Percentiles rank a stretch among this genome's conserved stretches.
Evolutionary conservation across 257 asterid species (phyloP).

Genomic region (Gardenia jasminoides): DNA sequence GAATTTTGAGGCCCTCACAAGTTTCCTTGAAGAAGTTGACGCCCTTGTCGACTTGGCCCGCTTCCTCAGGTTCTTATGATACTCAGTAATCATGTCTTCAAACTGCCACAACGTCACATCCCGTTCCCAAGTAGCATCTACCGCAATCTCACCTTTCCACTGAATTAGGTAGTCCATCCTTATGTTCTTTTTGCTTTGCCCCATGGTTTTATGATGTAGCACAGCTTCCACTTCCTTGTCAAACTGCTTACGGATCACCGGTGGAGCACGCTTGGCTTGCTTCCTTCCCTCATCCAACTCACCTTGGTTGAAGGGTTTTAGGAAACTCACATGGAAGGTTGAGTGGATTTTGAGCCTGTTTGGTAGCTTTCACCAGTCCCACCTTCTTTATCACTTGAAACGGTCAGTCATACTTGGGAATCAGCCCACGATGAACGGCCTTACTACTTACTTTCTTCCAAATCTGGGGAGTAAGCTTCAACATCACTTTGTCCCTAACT

Average conservation of each 20-base stretch:
- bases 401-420: background rate
- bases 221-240: background rate
- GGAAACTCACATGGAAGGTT: too few species aligned
- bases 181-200: background rate
- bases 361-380: background rate
- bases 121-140: background rate
- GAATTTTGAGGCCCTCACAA: too few species aligned
- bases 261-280: background rate
- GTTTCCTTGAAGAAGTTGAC: too few species aligned
- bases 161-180: too few species aligned
- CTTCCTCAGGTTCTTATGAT: too few species aligned
- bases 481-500: background rate
- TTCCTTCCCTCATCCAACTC: background rate
- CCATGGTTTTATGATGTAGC: background rate
- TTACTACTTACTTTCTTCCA: background rate
- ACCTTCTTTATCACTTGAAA: too few species aligned
- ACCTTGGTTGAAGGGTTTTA: too few species aligned
- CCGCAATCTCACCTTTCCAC: background rate
- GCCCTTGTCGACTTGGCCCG: too few species aligned
- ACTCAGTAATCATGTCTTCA: background rate
- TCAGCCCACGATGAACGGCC: too few species aligned
- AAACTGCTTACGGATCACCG: too few species aligned
- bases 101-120: background rate
- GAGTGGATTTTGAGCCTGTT: too few species aligned
- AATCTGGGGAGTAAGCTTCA: background rate